These are phyloP conservation scores for Cladorrhinum samala DNA, from an alignment of 495 filamentous ascomycete genomes.

Conservation along the genomic window DNA sequence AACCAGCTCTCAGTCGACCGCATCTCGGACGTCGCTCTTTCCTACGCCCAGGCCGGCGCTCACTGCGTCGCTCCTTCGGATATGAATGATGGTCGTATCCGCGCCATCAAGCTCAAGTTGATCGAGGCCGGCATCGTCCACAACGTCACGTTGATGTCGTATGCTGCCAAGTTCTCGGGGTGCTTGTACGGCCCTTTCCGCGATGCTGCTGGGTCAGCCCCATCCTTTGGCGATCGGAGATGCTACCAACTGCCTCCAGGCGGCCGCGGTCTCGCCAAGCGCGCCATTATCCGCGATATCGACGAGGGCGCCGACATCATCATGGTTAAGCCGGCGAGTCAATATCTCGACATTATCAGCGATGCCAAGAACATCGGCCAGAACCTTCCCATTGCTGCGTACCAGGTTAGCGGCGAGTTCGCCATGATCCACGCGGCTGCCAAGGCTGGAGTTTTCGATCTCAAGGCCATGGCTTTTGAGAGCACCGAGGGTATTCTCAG, in stretches of 20 bases:
- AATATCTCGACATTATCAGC: conserved; percentile 92
- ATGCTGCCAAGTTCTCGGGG: conserved; percentile 93
- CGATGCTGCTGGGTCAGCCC: conserved; percentile 87
- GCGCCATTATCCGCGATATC: conserved; percentile 86
- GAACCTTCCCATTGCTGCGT: conserved; percentile 87
- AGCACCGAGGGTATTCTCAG: conserved; percentile 86
- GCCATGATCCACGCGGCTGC: conserved; percentile 97
- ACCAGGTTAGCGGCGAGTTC: conserved; percentile 95
- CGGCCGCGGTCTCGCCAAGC: conserved; percentile 84
- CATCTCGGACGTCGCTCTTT: conserved; percentile 85
- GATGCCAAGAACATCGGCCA: conserved; percentile 90
- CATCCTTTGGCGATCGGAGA: conserved; percentile 87
- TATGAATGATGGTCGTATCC: conserved; percentile 97
- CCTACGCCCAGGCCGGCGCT: conserved; percentile 87
- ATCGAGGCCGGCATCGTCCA: conserved; percentile 89
- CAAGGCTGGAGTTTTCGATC: conserved; percentile 94
- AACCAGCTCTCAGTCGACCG: conserved; percentile 87
- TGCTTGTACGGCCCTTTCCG: conserved; percentile 96
- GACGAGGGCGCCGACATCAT: conserved; percentile 93
- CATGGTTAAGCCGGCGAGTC: conserved; percentile 95
- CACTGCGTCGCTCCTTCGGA: conserved; percentile 96
- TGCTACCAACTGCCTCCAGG: conserved; percentile 96
- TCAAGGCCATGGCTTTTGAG: conserved; percentile 94
- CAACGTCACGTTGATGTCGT: conserved; percentile 87
- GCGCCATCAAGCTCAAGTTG: conserved; percentile 92